Percentiles rank a stretch among this genome's conserved stretches.
Conservation (phyloP, 2,329 filamentous ascomycete genomes). For the Zymoseptoria pseudotritici region DNA sequence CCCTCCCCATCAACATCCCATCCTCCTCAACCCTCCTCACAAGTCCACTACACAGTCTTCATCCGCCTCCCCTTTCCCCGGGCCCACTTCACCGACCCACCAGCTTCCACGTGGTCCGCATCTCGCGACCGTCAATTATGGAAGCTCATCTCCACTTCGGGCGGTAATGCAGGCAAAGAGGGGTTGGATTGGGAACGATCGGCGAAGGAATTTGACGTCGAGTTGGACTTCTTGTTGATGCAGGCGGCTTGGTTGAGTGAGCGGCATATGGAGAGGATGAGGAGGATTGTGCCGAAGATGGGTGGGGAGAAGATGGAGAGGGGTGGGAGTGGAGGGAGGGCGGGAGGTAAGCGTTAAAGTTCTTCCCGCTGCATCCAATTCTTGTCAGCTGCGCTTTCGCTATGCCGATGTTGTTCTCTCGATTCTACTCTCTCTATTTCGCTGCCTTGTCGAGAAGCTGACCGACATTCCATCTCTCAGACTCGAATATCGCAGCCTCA, state of each 20-base stretch:
- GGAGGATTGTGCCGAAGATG: constrained; percentile 76
- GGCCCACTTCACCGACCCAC: constrained; percentile 82
- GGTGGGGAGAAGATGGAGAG: constrained; percentile 41
- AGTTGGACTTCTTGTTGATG: constrained; percentile 80
- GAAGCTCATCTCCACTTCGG: constrained; percentile 76
- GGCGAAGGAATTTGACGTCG: constrained; percentile 64
- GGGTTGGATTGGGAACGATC: constrained; percentile 58
- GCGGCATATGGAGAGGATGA: constrained; percentile 78
- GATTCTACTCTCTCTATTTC: not conserved
- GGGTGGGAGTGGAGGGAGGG: constrained; percentile 39
- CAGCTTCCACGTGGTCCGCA: constrained; percentile 79
- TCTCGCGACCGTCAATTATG: constrained; percentile 82
- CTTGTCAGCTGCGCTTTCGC: no score
- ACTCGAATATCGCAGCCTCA: constrained; percentile 12
- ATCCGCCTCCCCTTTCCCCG: constrained; percentile 84
- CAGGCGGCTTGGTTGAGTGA: constrained; percentile 94
- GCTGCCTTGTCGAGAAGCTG: not conserved
- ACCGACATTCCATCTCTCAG: not conserved
- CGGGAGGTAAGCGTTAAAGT: not conserved
- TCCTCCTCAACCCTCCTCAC: constrained; percentile 1
- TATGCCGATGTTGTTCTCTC: no score
- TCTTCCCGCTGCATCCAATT: not conserved
- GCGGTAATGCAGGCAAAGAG: constrained; percentile 40
- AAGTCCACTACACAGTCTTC: constrained; percentile 58
- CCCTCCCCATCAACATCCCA: not conserved